Base-by-base conservation (phyloP, 2,329 filamentous ascomycete species). In the Aspergillus terreus region DNA sequence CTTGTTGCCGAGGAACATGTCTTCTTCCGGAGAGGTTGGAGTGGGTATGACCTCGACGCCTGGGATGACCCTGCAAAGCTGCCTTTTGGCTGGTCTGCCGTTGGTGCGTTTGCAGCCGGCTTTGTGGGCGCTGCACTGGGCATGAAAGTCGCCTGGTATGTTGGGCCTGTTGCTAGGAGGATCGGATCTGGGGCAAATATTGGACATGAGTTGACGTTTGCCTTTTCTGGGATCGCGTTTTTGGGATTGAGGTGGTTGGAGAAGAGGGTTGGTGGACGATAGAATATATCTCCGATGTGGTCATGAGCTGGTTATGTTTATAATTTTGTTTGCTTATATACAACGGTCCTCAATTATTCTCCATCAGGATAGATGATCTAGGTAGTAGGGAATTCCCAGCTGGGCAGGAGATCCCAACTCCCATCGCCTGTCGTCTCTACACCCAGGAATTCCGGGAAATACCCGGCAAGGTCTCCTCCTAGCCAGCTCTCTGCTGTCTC, bases 81-180 rank as follows among this genome's bases (percentile, higher is more conserved):
- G 19, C 64, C 65, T 2, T 69, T 69, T 47, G 67, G 67, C 2
- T 69, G 65, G 68, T 67, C 60, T 4, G 63, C 66, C 3, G 67
- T 68, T 19, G 63, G 57, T 3, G 65, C 64, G 4, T 70, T 71
- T 44, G 52, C 38, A 0, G 66, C 65, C 41, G 67, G 66, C 0
- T 69, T 70, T 23, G 25, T 63, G 4, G 68, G 68, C 2, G 67
- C 68, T 23, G 64, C 64, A 3, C 52, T 71, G 12, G 66, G 66
- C 7, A 70, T 71, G 68, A 69, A 66, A 42, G 62, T 65, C 4
- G 53, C 61, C 1, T 70, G 67, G 67, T 70, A 69, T 58, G 59
- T 61, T n/a, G 65, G 53, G 6, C 65, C 68, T 0, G 58, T 69
- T 53, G 66, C 67, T 6, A 56, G 58, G 2, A 49, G 66, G 46